A percentile compares a stretch with the other conserved stretches of the same genome.
Evolutionary conservation across 1,284 basidiomycete species (phyloP).

Genomic region (Microbotryomycetes sp.): DNA sequence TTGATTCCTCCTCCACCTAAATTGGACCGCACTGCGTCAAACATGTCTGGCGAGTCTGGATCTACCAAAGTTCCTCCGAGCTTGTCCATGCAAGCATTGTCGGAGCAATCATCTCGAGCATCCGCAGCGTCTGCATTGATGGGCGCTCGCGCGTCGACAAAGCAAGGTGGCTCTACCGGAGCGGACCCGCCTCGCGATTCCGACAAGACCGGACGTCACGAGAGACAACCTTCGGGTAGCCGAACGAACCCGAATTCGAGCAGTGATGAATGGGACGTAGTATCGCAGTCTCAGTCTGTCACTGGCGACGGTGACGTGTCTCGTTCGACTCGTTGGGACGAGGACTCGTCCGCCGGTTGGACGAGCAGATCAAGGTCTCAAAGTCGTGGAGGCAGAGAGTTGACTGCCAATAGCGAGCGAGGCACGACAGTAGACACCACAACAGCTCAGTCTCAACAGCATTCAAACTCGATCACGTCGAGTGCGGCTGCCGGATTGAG

Average conservation of each 20-base stretch:
- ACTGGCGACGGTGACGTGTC: background rate
- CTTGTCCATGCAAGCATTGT: background rate
- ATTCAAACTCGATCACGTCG: background rate
- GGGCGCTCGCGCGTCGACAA: too few relatives aligned
- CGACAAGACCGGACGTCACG: background rate
- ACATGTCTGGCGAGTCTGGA: background rate
- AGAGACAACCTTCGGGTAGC: background rate
- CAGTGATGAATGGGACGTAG: background rate
- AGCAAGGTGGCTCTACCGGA: background rate
- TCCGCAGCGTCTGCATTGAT: background rate
- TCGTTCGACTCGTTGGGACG: background rate
- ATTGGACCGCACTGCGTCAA: background rate
- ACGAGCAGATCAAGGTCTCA: background rate
- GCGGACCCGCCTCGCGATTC: background rate
- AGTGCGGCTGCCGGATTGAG: background rate
- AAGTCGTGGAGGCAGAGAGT: background rate
- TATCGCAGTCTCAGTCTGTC: background rate
- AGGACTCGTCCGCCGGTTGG: background rate
- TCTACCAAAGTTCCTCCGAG: background rate
- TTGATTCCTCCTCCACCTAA: slow-evolving; percentile 10
- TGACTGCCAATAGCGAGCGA: background rate
- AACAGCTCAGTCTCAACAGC: background rate
- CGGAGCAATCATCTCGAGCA: background rate
- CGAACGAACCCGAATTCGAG: background rate
- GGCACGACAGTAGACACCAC: background rate